phyloP scores from a whole-genome alignment of 2,329 filamentous ascomycete genomes.

The Cladophialophora psammophila region DNA sequence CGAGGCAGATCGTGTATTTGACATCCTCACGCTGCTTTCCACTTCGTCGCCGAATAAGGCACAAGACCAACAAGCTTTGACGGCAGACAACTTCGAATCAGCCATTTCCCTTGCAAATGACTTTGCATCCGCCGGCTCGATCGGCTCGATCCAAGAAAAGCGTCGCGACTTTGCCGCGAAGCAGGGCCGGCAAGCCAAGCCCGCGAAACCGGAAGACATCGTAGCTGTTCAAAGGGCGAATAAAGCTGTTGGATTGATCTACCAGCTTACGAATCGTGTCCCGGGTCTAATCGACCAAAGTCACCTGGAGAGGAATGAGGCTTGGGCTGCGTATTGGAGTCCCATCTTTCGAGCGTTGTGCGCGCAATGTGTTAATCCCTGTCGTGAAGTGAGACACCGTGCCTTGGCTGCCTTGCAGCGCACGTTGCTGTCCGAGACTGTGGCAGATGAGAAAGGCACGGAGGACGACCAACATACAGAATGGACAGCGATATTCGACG shows the following conservation, averaged over 20 bases:
- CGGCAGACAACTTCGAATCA: constrained; percentile 94
- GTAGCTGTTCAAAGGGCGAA: constrained; percentile 78
- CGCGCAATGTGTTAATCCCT: constrained; percentile 91
- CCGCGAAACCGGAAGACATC: constrained; percentile 62
- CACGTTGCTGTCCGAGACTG: constrained; percentile 80
- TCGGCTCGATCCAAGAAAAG: constrained; percentile 48
- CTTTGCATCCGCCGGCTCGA: constrained; percentile 82
- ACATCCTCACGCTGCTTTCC: constrained; percentile 81
- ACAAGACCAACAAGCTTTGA: constrained; percentile 76
- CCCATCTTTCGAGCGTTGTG: constrained; percentile 90
- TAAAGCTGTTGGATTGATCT: constrained; percentile 81
- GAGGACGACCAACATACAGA: constrained; percentile 61
- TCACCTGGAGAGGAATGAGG: constrained; percentile 86
- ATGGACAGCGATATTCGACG: constrained; percentile 93
- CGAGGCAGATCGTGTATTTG: constrained; percentile 79
- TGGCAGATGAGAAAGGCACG: constrained; percentile 49
- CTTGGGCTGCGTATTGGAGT: constrained; percentile 98
- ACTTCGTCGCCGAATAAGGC: constrained; percentile 51
- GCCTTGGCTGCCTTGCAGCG: constrained; percentile 87
- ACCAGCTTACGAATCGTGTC: constrained; percentile 80
- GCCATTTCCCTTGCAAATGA: constrained; percentile 84
- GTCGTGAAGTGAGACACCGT: constrained; percentile 87
- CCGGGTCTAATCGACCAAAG: constrained; percentile 90
- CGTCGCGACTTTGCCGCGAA: constrained; percentile 39
- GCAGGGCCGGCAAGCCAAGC: constrained; percentile 37